Evolutionary conservation across 2,329 filamentous ascomycete species (phyloP).

Genomic region (Epichloe scottii): DNA sequence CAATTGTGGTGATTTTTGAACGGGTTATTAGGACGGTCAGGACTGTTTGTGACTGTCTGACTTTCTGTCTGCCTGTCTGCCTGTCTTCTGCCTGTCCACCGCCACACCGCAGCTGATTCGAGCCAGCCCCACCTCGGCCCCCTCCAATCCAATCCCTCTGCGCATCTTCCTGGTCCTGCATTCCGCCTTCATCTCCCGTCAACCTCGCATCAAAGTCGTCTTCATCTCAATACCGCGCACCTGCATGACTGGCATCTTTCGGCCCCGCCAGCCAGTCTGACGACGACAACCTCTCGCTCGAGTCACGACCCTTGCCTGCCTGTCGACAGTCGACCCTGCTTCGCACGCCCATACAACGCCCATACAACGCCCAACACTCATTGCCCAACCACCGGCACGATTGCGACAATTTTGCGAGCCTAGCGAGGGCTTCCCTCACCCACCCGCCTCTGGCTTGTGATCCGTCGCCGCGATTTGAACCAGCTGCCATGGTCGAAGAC

Average conservation of each 20-base stretch:
- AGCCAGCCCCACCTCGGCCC: background rate
- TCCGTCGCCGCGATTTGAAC: background rate
- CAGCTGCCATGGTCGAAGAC: slow-evolving; percentile 16
- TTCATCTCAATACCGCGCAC: background rate
- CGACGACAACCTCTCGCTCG: background rate
- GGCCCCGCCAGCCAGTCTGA: background rate
- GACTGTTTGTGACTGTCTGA: no score
- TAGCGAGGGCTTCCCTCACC: slow-evolving; percentile 8
- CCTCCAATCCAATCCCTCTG: background rate
- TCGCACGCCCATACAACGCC: no score
- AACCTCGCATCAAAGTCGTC: background rate
- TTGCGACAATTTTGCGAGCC: slow-evolving; percentile 8
- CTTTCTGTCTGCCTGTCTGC: no score
- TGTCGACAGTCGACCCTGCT: no score
- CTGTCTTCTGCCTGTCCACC: no score
- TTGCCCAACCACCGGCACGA: slow-evolving; percentile 2
- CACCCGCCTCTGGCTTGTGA: background rate
- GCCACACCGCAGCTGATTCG: no score
- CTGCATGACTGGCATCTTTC: background rate
- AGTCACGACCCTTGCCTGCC: background rate
- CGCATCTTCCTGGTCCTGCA: background rate
- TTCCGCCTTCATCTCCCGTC: background rate
- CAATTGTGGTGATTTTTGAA: no score
- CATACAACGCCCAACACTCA: background rate
- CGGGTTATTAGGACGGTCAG: no score